Base-by-base conservation (phyloP, 768 basidiomycete genomes). In the Amanita polypyramis region DNA sequence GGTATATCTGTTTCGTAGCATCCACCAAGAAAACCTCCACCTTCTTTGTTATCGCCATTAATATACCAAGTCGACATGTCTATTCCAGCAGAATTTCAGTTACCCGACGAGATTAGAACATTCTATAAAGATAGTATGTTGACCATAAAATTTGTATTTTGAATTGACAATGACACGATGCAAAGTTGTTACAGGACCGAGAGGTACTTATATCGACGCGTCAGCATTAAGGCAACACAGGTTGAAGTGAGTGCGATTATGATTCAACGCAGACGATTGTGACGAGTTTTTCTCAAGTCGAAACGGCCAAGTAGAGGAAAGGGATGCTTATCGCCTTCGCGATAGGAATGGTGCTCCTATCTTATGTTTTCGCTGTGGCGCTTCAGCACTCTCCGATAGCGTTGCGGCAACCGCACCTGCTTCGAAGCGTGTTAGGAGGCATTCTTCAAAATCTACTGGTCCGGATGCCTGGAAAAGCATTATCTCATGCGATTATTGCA, bases 401-500 rank as follows among this genome's bases (percentile, higher is more conserved):
- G 64, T 78, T 48, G 67, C 73, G 32, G 74, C 77, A 20, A 68
- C 73, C 37, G 68, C 71, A 14, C 74, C 80, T 56, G 62, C 77
- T 55, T 57, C 73, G 58, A 77, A 77, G 60, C 72, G 77, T 48
- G 65, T 74, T 36, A 74, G 79, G 54, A 66, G 76, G 54, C 72
- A 72, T 19, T 64, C 73, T 5, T 62, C 69, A 48, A 72, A 64
- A 62, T 63, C 61, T 59, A 60, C 54, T 51, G 62, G 64, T 25
- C 65, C 73, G 19, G 81, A 83, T 51, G 66, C 72, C 42, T 84
- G 83, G 70, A 80, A 73, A 62, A 71, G 74, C 56, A 91, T 98
- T 44, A 71, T 97, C 54, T 89, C 92, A 19, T 99, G 96, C 62
- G 96, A 99, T 65, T 89, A 92, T 60, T 99, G 96, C 65, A 75